Evolutionary conservation across 352 stramenopile species (phyloP), one percentile per base, ranked within the genome.

Genomic region (Thalassiosira mediterranea): DNA sequence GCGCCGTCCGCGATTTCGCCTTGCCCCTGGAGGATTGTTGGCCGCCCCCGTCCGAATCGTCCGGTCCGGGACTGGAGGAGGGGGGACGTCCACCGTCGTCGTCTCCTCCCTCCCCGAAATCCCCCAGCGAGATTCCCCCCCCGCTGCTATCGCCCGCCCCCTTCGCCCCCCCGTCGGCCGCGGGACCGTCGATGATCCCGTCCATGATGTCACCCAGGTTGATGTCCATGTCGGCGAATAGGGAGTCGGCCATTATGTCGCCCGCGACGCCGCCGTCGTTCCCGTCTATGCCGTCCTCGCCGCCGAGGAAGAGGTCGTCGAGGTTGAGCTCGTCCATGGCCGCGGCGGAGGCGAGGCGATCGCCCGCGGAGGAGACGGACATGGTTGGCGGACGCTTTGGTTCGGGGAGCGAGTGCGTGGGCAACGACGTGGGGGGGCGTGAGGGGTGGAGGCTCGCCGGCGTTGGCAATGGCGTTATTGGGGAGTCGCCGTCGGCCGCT

Each of bases 221-320:
- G 15, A 74, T 44, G 15, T 74, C 70, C 70, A 79, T 79, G 32
- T 79, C 60, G n/a, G 48, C 62, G 28, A 79, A 72, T 4, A 79
- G 32, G 32, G 52, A 58, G 13, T 62, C 67, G 25, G 38, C 34
- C 17, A 66, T 56, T 11, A 34, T 19, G 8, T 38, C 38, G 15
- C 23, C 28, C 0, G 29, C n/a, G 10, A 34, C 29, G 8, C 58
- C 38, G 15, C 23, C 28, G 0, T 48, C n/a, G 4, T 15, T 11
- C 15, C 15, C 53, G 34, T 42, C 54, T 19, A 52, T 25, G 8
- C 31, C 34, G 10, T 71, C 68, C 10, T 56, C 59, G 26, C 52
- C 52, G 49, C 37, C 62, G 0, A 74, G 64, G 31, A 79, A 79
- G 8, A 79, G 47, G 48, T 79, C 70, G 47, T 79, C 70, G 0